These are phyloP conservation scores for Pythium grandisporangium DNA, from an alignment of 352 stramenopile genomes.

Conservation along the genomic window DNA sequence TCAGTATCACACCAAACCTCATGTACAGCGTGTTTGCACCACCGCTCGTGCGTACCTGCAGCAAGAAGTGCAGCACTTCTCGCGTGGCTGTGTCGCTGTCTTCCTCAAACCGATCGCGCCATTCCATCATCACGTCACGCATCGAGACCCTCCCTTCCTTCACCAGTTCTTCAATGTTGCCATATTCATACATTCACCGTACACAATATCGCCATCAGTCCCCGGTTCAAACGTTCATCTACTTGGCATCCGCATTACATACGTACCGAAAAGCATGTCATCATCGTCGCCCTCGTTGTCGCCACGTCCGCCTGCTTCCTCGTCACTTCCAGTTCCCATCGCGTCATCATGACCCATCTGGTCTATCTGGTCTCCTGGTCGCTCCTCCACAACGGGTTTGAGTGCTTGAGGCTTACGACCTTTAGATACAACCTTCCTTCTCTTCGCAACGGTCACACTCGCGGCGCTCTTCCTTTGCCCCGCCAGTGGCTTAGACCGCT, in stretches of 20 bases:
- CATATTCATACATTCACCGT: neutral
- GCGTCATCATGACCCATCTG: conserved; percentile 1
- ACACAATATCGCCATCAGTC: neutral
- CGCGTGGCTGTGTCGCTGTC: conserved; percentile 35
- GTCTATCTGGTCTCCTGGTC: too few species aligned
- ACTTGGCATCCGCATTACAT: neutral
- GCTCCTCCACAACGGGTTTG: conserved; percentile 25
- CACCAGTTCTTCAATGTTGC: conserved; percentile 48
- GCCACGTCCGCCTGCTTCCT: conserved; percentile 4
- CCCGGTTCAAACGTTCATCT: neutral
- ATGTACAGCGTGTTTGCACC: too few species aligned
- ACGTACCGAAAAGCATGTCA: conserved; percentile 17
- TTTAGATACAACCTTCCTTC: too few species aligned
- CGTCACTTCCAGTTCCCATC: conserved; percentile 1
- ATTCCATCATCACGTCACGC: conserved; percentile 41
- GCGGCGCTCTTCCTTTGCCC: too few species aligned
- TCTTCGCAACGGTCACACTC: conserved; percentile 4
- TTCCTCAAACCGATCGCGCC: conserved; percentile 65
- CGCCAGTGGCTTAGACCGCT: neutral
- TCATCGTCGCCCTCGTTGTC: conserved; percentile 11
- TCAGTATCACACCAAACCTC: too few species aligned
- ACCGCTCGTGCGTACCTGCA: conserved; percentile 24
- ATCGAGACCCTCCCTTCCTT: conserved; percentile 44
- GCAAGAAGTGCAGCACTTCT: conserved; percentile 72
- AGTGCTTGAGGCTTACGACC: too few species aligned